These are phyloP conservation scores for Carex littledalei DNA, from an alignment of 176 grass and related monocot genomes.

Conservation along the genomic window DNA sequence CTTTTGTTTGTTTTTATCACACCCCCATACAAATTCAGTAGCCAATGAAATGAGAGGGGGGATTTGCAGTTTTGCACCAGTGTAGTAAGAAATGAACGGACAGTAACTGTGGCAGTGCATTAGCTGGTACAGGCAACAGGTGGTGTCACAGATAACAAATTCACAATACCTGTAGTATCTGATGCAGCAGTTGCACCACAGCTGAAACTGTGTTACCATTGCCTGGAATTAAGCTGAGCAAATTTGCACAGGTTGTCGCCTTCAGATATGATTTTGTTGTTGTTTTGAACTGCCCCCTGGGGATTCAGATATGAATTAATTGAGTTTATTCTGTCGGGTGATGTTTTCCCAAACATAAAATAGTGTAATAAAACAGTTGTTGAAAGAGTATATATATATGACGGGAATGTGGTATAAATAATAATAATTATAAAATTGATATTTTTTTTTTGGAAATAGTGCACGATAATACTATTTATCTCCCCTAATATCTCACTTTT, in stretches of 20 bases:
- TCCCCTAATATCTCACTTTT: no score
- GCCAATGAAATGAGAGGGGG: background rate
- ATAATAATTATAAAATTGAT: no score
- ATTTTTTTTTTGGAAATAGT: no score
- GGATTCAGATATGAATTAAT: background rate
- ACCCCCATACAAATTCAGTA: background rate
- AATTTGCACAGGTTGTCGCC: background rate
- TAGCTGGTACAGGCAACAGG: background rate
- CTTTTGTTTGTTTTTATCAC: background rate
- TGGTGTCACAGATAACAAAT: background rate
- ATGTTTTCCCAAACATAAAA: background rate
- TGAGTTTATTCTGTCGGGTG: background rate
- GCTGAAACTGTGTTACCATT: background rate
- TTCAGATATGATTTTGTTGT: background rate
- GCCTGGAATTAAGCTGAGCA: background rate
- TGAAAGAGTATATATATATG: no score
- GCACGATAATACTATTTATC: no score
- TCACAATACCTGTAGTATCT: background rate
- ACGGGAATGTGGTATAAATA: no score
- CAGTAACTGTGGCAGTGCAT: background rate
- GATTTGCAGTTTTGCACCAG: slow-evolving; percentile 11
- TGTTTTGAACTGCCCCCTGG: no score
- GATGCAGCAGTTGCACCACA: background rate
- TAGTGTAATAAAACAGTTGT: no score
- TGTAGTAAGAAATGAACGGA: background rate